Percentiles rank a stretch among this genome's conserved stretches.
Conservation (phyloP, 1,284 basidiomycete genomes). For the Takashimella tepidaria region DNA sequence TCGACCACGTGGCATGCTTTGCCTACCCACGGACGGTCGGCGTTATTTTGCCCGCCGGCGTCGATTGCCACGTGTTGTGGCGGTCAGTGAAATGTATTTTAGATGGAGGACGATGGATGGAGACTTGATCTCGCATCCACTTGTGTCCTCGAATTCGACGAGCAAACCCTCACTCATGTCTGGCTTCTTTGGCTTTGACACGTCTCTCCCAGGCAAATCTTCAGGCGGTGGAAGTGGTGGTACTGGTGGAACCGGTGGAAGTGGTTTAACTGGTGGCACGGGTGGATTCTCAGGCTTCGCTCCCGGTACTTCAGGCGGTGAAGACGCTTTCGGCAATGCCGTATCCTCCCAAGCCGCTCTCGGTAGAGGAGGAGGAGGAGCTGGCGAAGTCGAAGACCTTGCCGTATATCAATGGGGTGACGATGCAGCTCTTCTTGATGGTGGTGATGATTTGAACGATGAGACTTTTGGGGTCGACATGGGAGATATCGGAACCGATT, state of each 20-base stretch:
- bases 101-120: too few relatives aligned
- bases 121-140: too few relatives aligned
- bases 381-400: conserved; percentile 62
- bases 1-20: too few relatives aligned
- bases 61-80: too few relatives aligned
- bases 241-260: not conserved
- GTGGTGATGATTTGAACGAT: conserved; percentile 85
- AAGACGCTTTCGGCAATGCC: conserved; percentile 23
- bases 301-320: conserved; percentile 10
- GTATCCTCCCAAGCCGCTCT: not conserved
- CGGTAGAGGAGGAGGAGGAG: conserved; percentile 49
- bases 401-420: conserved; percentile 55
- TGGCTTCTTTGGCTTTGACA: conserved; percentile 48
- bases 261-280: not conserved
- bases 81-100: too few relatives aligned
- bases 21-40: too few relatives aligned
- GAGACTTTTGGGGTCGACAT: conserved; percentile 79
- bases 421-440: conserved; percentile 84
- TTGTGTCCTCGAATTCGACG: too few relatives aligned
- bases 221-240: too few relatives aligned
- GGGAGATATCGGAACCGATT: conserved; percentile 57
- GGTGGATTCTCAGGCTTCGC: conserved; percentile 17
- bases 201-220: conserved; percentile 36
- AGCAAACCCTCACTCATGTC: conserved; percentile 44
- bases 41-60: too few relatives aligned